These are phyloP conservation scores for Scheffersomyces ergatensis DNA, from an alignment of 805 yeast genomes.

Conservation along the genomic window DNA sequence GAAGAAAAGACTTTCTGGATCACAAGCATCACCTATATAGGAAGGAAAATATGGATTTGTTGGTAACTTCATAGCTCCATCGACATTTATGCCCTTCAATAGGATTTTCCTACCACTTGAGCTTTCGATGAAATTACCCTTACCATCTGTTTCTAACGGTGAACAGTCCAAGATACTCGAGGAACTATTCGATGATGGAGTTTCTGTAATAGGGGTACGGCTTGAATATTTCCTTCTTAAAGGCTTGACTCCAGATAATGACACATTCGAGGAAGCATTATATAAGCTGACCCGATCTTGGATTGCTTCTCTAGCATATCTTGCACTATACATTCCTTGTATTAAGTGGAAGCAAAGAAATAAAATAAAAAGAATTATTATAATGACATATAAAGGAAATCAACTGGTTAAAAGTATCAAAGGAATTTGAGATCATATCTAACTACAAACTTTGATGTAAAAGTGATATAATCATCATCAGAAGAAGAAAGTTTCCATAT, in stretches of 20 bases:
- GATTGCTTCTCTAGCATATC: conserved; percentile 27
- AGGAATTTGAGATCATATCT: too few relatives aligned
- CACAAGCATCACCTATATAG: conserved; percentile 35
- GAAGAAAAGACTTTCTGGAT: conserved; percentile 48
- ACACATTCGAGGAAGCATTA: conserved; percentile 20
- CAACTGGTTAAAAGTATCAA: too few relatives aligned
- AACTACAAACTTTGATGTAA: too few relatives aligned
- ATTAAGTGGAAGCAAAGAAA: too few relatives aligned
- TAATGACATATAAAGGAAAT: too few relatives aligned
- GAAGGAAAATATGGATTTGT: conserved; percentile 47
- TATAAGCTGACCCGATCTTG: conserved; percentile 30
- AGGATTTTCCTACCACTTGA: conserved; percentile 53
- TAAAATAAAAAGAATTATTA: too few relatives aligned
- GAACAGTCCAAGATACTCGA: conserved; percentile 16
- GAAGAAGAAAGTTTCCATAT: too few relatives aligned
- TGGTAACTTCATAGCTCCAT: conserved; percentile 74
- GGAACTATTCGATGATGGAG: conserved; percentile 3
- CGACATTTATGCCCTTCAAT: conserved; percentile 79
- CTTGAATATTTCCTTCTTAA: conserved; percentile 21
- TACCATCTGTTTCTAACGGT: conserved; percentile 16
- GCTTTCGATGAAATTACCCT: conserved; percentile 60
- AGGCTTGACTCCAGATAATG: conserved; percentile 25
- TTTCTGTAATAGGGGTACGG: conserved; percentile 11
- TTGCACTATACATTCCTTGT: conserved; percentile 16
- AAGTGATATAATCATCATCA: too few relatives aligned